Evolutionary conservation across 2,329 filamentous ascomycete genomes (phyloP), one percentile per base, ranked within the genome.

Genomic region (Pseudocercospora vitis): DNA sequence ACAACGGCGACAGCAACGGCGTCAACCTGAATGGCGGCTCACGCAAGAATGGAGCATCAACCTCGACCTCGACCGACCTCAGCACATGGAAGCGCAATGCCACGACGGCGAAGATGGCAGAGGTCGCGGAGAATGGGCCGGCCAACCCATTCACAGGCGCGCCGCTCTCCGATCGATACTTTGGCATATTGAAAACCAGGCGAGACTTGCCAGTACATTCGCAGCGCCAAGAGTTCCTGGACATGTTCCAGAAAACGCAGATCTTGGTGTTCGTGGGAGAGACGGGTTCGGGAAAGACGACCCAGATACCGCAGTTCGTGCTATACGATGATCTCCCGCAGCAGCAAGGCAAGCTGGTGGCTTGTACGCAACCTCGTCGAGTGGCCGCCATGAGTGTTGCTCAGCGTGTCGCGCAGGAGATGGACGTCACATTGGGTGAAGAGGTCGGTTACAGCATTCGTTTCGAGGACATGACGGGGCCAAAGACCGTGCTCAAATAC

Each of bases 401-500:
- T 29, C 90, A 97, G 75, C 92, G 94, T 87, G 94, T 99, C 26
- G 91, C 95, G 23, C 85, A 96, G 68, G 94, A 99, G 76, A 87
- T 99, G 81, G 94, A 97, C 69, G 92, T 96, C 62, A 84, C 81
- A 55, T 81, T 99, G 21, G 94, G 94, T 55, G 85, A 96, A 63
- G 92, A 97, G 74, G 91, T 99, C 51, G 94, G 94, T 73, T 99
- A 97, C 78, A 97, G 89, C 72, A 97, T 99, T 71, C 90, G 94
- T 79, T 99, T 99, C 73, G 95, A 99, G 74, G 94, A 99, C 72
- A 88, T 85, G 76, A 97, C 94, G 1, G 83, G 88, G 47, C 83
- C 85, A 53, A 91, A 89, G 73, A 99, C 94, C 1, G 83, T 95
- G 57, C 83, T 99, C 70, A 99, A 99, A 78, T 99, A 99, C 79